Conservation (phyloP, 768 basidiomycete species). For the Pluteus cervinus region DNA sequence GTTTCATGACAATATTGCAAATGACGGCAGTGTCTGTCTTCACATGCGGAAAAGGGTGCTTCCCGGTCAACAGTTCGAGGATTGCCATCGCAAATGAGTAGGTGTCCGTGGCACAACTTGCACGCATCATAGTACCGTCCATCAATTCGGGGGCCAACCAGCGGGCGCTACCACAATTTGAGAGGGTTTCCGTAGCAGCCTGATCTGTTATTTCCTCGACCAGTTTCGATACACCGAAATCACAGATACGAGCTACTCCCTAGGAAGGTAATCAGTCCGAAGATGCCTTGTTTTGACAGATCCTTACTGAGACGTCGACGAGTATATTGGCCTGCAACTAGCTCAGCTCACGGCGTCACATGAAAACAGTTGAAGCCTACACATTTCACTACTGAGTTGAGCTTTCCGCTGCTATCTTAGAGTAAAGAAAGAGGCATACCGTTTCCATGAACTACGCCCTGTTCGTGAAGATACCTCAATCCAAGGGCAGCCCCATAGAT, state of each 20-base stretch:
- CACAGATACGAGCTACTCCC: slow-evolving; percentile 52
- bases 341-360: slow-evolving; percentile 3
- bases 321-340: slow-evolving; percentile 47
- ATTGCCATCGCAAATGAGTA: slow-evolving; percentile 60
- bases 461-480: slow-evolving; percentile 48
- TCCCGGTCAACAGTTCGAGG: slow-evolving; percentile 50
- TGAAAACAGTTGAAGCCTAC: slow-evolving; percentile 28
- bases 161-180: slow-evolving; percentile 41
- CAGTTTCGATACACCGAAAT: slow-evolving; percentile 61
- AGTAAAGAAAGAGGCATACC: slow-evolving; percentile 29
- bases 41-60: slow-evolving; percentile 44
- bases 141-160: slow-evolving; percentile 62
- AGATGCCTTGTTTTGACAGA: neutral
- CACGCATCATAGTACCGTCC: slow-evolving; percentile 31
- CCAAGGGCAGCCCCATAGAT: slow-evolving; percentile 50
- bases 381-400: slow-evolving; percentile 46
- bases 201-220: slow-evolving; percentile 52
- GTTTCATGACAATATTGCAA: slow-evolving; percentile 30
- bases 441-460: slow-evolving; percentile 53
- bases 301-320: slow-evolving; percentile 40
- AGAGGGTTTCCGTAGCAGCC: slow-evolving; percentile 38
- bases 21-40: slow-evolving; percentile 47
- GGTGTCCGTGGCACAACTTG: slow-evolving; percentile 43
- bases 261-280: slow-evolving; percentile 13
- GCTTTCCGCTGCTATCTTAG: slow-evolving; percentile 4